phyloP scores from a whole-genome alignment of 2,329 filamentous ascomycete genomes.

The Colletotrichum sp. region DNA sequence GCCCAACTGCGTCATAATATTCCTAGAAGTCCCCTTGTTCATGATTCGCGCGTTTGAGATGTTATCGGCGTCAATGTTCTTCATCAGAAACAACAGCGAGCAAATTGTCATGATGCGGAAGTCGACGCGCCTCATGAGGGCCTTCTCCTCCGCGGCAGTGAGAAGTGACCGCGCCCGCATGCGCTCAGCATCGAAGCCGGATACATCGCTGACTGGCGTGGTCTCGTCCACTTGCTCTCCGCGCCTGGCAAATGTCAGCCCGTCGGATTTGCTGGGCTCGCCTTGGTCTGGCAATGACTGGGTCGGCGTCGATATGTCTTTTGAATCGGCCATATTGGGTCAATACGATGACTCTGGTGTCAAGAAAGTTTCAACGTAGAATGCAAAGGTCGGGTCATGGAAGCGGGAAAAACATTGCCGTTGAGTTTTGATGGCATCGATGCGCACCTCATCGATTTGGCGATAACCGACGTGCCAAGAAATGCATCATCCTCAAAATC shows the following conservation, averaged over 20 bases:
- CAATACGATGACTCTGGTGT: not conserved
- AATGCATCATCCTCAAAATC: not conserved
- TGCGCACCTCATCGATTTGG: not conserved
- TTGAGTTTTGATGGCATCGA: not conserved
- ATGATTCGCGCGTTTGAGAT: conserved; percentile 44
- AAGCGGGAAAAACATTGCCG: not conserved
- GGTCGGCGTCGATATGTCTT: not conserved
- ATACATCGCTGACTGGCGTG: conserved; percentile 23
- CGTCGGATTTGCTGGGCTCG: not conserved
- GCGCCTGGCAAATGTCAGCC: conserved; percentile 24
- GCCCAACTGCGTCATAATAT: conserved; percentile 45
- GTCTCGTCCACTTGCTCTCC: conserved; percentile 25
- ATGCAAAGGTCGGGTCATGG: not conserved
- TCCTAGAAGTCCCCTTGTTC: conserved; percentile 42
- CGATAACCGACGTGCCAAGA: not conserved
- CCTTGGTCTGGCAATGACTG: not conserved
- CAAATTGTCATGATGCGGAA: conserved; percentile 32
- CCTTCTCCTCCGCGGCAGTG: conserved; percentile 28
- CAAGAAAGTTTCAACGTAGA: not conserved
- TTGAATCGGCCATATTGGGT: not conserved
- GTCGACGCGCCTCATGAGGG: conserved; percentile 27
- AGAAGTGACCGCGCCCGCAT: conserved; percentile 38
- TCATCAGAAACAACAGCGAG: conserved; percentile 44
- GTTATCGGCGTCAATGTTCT: conserved; percentile 43
- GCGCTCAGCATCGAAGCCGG: conserved; percentile 32